Conservation (phyloP, 371 early-diverging fungal species). For the Mortierella polycephala region DNA sequence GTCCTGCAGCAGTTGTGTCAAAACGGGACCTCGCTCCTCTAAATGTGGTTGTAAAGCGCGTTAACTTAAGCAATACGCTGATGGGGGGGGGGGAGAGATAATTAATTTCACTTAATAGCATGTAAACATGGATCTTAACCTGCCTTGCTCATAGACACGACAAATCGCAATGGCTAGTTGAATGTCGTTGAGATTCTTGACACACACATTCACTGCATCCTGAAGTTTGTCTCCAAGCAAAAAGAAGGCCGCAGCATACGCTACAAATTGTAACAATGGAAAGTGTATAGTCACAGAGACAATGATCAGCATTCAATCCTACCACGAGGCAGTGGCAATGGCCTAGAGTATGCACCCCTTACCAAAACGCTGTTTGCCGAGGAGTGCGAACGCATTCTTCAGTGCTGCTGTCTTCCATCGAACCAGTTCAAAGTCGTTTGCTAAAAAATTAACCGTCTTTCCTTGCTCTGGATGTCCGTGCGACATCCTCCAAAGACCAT, state of each 20-base stretch:
- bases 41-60: background rate
- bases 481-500: slow-evolving; percentile 91
- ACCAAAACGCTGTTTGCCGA: slow-evolving; percentile 96
- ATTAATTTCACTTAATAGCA: background rate
- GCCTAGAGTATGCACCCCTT: background rate
- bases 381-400: slow-evolving; percentile 96
- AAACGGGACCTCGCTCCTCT: slow-evolving; percentile 60
- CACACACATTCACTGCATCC: slow-evolving; percentile 93
- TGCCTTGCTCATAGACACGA: slow-evolving; percentile 87
- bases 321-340: background rate
- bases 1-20: slow-evolving; percentile 54
- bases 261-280: slow-evolving; percentile 48
- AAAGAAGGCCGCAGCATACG: slow-evolving; percentile 96
- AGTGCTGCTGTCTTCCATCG: slow-evolving; percentile 93
- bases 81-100: too few relatives aligned
- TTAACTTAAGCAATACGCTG: too few relatives aligned
- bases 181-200: slow-evolving; percentile 89
- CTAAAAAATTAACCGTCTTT: slow-evolving; percentile 88
- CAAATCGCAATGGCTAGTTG: slow-evolving; percentile 93
- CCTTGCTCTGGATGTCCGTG: slow-evolving; percentile 85
- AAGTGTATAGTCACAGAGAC: background rate
- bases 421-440: slow-evolving; percentile 88
- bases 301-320: background rate
- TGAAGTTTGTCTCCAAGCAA: slow-evolving; percentile 84
- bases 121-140: background rate